phyloP scores from a whole-genome alignment of 768 basidiomycete genomes.

The Collybia nuda region DNA sequence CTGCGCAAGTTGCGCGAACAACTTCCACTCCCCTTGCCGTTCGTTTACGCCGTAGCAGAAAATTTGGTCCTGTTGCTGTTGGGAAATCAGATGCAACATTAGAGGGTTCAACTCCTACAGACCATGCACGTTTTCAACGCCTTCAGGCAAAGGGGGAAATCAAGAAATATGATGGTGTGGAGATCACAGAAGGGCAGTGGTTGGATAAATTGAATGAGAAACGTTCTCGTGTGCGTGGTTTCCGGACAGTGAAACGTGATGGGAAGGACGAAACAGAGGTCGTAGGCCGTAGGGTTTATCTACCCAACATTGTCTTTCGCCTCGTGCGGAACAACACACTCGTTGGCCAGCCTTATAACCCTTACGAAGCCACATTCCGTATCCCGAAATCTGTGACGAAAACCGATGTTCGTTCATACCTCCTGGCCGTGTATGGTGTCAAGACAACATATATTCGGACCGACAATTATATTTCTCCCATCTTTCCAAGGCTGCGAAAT shows the following conservation, averaged over 20 bases:
- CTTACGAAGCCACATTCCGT: constrained; percentile 93
- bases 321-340: constrained; percentile 84
- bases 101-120: constrained; percentile 65
- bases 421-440: constrained; percentile 83
- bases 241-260: constrained; percentile 37
- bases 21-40: constrained; percentile 75
- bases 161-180: constrained; percentile 29
- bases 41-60: constrained; percentile 63
- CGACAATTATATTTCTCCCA: constrained; percentile 78
- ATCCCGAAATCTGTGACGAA: constrained; percentile 89
- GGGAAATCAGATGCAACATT: constrained; percentile 46
- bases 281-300: constrained; percentile 81
- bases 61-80: constrained; percentile 31
- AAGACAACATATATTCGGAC: constrained; percentile 93
- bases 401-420: constrained; percentile 86
- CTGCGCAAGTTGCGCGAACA: constrained; percentile 57
- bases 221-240: constrained; percentile 69
- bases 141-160: constrained; percentile 54
- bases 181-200: constrained; percentile 58
- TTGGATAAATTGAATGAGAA: constrained; percentile 52
- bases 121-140: constrained; percentile 61
- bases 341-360: constrained; percentile 81
- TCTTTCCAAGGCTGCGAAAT: constrained; percentile 29
- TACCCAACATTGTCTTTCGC: constrained; percentile 84
- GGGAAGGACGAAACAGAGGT: constrained; percentile 48